phyloP scores from a whole-genome alignment of 257 asterid species.

The Solanum raphanifolium region DNA sequence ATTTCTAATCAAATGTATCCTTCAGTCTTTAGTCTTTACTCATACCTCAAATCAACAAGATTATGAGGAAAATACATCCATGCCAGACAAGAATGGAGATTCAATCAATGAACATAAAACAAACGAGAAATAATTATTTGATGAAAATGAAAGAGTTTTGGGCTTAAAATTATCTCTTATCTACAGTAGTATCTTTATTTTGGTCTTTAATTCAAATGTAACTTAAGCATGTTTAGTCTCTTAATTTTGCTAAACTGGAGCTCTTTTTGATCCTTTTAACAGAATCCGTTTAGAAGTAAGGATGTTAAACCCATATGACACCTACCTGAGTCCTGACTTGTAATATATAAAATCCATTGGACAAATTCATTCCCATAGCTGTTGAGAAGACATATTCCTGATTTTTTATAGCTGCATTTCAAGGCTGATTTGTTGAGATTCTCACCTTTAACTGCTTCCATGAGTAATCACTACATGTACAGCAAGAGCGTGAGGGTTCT shows the following conservation, averaged over 20 bases:
- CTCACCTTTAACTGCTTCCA: background rate
- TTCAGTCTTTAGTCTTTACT: background rate
- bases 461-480: background rate
- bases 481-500: too few relatives aligned
- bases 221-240: background rate
- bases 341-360: too few relatives aligned
- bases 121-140: background rate
- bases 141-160: background rate
- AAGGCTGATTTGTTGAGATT: background rate
- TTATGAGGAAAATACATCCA: background rate
- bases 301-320: background rate
- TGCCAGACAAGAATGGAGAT: background rate
- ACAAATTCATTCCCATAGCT: background rate
- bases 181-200: too few relatives aligned
- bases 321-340: background rate
- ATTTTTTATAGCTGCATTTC: background rate
- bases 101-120: background rate
- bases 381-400: background rate
- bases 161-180: too few relatives aligned
- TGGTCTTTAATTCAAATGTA: too few relatives aligned
- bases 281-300: background rate
- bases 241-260: background rate
- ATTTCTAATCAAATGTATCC: background rate
- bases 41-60: background rate
- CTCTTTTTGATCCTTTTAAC: too few relatives aligned